Base-by-base conservation (phyloP, 148 eudicot species). In the Bassia scoparia region DNA sequence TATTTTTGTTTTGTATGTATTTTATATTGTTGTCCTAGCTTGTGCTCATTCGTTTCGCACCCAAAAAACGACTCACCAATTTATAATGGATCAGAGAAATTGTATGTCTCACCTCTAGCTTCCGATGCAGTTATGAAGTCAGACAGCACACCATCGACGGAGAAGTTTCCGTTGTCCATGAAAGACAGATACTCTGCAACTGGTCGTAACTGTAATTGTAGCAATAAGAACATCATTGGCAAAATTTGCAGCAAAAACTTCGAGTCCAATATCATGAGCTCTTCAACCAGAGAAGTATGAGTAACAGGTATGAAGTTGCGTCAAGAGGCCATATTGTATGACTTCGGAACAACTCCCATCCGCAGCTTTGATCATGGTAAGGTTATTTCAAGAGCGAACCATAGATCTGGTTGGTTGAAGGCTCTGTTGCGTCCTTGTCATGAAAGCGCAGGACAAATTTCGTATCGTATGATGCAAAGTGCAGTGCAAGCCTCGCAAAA, bases 321-420 rank as follows among this genome's bases (percentile, higher is more conserved):
- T 88, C 96, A 3, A 83, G 79, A 54, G 92, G 99, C 92, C 90
- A 89, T 81, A 95, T n/a, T 95, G 78, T 91, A 92, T 67, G 59
- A 20, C 84, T 95, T 95, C 10, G 97, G 99, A 41, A 95, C 96
- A 18, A 95, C 87, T 95, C 23, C 97, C 99, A 7, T 88, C 76
- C 14, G 97, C 97, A 82, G 92, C 87, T 79, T 84, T 92, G 70
- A 95, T 80, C 69, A 84, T 83, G 24, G 92, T 85, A 54, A 95
- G 92, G 69, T 90, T 92, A 29, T 68, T n/a, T 83, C 76, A 81
- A 73, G 21, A 95, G 86, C 79, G 97, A 84, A 58, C 86, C 87
- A 67, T 92, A 95, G 44, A 92, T 87, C 76, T 88, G 94, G 72
- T 92, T 95, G 64, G 92, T 90, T 74, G 94, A 77, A 43, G 87